phyloP scores from a whole-genome alignment of 345 rosid species.

The Salix koriyanagi region DNA sequence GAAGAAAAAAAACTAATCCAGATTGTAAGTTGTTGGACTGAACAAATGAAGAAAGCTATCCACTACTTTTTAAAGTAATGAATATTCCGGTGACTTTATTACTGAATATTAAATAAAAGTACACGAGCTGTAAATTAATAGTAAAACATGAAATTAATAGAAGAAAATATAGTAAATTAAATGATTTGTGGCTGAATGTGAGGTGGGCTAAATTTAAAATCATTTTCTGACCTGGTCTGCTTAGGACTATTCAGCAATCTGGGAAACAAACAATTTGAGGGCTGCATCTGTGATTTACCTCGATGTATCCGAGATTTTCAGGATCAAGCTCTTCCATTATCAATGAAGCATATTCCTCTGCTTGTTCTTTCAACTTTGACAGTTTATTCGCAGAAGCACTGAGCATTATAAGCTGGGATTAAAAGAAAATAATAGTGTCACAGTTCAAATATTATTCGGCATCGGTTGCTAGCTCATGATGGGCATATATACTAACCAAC shows the following conservation, averaged over 20 bases:
- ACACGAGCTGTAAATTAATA: too few species aligned
- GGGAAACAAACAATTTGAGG: too few species aligned
- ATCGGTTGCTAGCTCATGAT: background rate
- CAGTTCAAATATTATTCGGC: background rate
- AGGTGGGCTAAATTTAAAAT: background rate
- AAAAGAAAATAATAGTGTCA: background rate
- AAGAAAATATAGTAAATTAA: too few species aligned
- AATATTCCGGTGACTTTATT: too few species aligned
- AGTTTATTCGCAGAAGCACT: slow-evolving; percentile 96
- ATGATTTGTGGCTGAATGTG: background rate
- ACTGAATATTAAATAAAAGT: background rate
- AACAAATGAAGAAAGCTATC: too few species aligned
- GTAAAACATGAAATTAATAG: background rate
- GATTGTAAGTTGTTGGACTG: background rate
- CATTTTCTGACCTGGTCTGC: background rate
- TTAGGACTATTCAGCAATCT: too few species aligned
- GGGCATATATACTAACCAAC: background rate
- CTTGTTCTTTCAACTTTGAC: slow-evolving; percentile 85
- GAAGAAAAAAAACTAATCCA: background rate
- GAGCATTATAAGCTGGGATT: slow-evolving; percentile 76
- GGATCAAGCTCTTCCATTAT: slow-evolving; percentile 99
- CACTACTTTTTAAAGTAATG: too few species aligned
- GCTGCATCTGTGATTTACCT: slow-evolving; percentile 42
- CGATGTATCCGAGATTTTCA: slow-evolving; percentile 85
- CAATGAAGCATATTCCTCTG: slow-evolving; percentile 82